These are phyloP conservation scores for Aurifilum marmelostoma DNA, from an alignment of 2,329 filamentous ascomycete species.

Conservation along the genomic window DNA sequence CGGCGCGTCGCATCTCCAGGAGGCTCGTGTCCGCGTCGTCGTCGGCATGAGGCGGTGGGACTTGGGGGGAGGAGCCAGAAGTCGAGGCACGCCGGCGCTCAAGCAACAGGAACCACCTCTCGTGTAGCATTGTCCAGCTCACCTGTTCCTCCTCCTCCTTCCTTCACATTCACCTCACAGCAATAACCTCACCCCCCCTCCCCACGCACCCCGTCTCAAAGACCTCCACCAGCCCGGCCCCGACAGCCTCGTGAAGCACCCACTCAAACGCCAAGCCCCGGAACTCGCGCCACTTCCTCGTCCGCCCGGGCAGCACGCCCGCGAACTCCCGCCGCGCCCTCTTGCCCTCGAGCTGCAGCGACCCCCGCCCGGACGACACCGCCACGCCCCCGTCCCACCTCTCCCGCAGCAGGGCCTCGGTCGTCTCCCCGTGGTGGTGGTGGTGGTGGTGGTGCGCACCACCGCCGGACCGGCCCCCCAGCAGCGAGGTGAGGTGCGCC, in stretches of 20 bases:
- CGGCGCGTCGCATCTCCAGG: too few species aligned
- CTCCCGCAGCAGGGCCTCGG: conserved; percentile 64
- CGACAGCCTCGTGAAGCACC: conserved; percentile 72
- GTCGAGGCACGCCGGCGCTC: too few species aligned
- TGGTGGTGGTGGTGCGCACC: too few species aligned
- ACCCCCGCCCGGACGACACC: conserved; percentile 42
- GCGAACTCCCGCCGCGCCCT: conserved; percentile 57
- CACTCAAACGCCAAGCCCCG: conserved; percentile 72
- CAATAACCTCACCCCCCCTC: conserved; percentile 56
- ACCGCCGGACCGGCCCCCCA: conserved; percentile 57
- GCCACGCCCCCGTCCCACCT: conserved; percentile 71
- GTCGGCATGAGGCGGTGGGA: too few species aligned
- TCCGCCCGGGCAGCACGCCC: conserved; percentile 62
- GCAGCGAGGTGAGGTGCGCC: conserved; percentile 58
- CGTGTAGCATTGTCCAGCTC: too few species aligned
- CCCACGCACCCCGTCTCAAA: conserved; percentile 79
- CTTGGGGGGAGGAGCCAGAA: too few species aligned
- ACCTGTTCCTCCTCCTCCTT: too few species aligned
- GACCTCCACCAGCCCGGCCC: conserved; percentile 70
- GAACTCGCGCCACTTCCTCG: conserved; percentile 72
- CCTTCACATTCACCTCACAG: conserved; percentile 33
- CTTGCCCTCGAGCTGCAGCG: conserved; percentile 50
- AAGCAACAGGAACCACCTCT: too few species aligned
- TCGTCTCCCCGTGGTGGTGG: conserved; percentile 60
- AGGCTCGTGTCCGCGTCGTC: too few species aligned